Base-by-base conservation (phyloP, 441 rosid genomes). In the Brassica hybrid region DNA sequence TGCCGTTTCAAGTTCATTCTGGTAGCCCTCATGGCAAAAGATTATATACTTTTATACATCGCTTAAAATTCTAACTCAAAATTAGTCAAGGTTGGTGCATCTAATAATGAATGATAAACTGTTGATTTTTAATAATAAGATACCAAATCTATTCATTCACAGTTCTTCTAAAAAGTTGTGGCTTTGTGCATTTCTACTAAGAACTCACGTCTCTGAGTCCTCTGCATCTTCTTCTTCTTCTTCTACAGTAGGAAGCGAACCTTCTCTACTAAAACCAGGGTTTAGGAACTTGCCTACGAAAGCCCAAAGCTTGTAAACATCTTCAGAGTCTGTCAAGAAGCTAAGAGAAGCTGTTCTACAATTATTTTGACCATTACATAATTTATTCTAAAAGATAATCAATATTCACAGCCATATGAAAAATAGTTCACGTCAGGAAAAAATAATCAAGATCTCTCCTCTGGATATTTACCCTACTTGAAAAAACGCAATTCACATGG, bases 341-440 rank as follows among this genome's bases (percentile, higher is more conserved):
- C 98, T 89, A 0, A 96, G 92, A 57, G 99, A 96, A 66, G 97
- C 98, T 23, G 99, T 93, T 4, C n/a, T n/a, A n/a, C n/a, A n/a
- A n/a, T 30, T 4, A 30, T 3, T 30, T 3, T 30, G 34, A 4
- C 34, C 34, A 30, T 30, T 30, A 30, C 0, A 30, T 30, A 30
- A 30, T 30, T 30, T 30, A 30, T 30, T 5, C 32, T 30, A 30
- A 30, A 30, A 30, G 5, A 27, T 30, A 30, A 30, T 30, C 5
- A 30, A 30, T 30, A 30, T 30, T 30, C 34, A 30, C 1, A 30
- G 7, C 34, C 34, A 30, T 30, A 30, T 30, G 34, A 30, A 30
- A 63, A 23, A 63, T 19, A 41, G 36, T 18, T 27, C 60, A 36
- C 8, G 50, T 13, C 36, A 17, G 68, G 25, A 4, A 64, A 48